Base-by-base conservation (phyloP, 1,284 basidiomycete genomes). In the Cryptococcus jaspeensis region DNA sequence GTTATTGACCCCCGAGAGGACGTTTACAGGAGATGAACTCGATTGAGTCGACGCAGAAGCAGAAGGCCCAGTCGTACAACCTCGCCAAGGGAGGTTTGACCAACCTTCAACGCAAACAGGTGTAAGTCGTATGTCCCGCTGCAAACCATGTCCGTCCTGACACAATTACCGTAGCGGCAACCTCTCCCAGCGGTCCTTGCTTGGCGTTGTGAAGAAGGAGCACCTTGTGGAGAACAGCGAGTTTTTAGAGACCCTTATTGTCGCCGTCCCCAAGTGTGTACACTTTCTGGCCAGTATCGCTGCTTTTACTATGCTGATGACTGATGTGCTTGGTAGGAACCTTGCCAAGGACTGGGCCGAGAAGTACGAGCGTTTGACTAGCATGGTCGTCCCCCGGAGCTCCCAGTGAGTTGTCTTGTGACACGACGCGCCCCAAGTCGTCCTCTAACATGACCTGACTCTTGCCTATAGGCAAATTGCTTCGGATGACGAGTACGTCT, bases 311-410 rank as follows among this genome's bases (percentile, higher is more conserved):
- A 36, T 5, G 47, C 60, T 64, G 48, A 64, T 52, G 16, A 13
- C 6, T n/a, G 9, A 2, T 42, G n/a, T 11, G 28, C 25, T 23
- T 23, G 44, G 13, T 77, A 96, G 93, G 79, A 87, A 85, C 70
- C 79, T 85, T 16, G 80, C 85, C 44, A 96, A 95, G 75, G 90
- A 93, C 22, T 99, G 95, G 94, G 87, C 85, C 63, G 70, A 79
- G 25, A 89, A 86, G 69, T 99, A 99, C 73, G 96, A 99, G 80
- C 84, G 89, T 46, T 78, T 99, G 52, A 83, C 90, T 0, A 65
- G 82, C 28, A 93, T 98, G 90, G 88, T 99, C 2, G 96, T 99
- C 0, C 96, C 96, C n/a, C 84, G 96, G 56, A 95, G 92, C 42
- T 88, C 93, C 47, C 83, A 80, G 92, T 92, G 76, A 69, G 85